Conservation (phyloP, 768 basidiomycete species). For the Hysterangium stoloniferum region DNA sequence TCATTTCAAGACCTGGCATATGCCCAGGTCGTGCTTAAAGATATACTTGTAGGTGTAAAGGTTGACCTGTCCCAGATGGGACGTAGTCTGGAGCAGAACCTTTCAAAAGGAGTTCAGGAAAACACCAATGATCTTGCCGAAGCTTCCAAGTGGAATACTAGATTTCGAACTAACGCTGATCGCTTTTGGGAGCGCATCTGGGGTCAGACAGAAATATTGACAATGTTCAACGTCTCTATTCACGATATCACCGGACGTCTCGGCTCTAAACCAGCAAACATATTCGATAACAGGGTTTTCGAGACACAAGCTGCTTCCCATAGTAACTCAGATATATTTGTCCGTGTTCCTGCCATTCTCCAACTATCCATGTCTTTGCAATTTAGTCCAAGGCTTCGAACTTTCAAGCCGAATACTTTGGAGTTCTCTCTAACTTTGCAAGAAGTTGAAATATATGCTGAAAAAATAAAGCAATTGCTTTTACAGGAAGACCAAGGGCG, state of each 20-base stretch:
- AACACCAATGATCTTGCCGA: conserved; percentile 1
- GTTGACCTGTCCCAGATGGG: conserved; percentile 49
- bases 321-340: conserved; percentile 26
- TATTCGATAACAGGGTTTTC: not conserved
- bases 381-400: conserved; percentile 52
- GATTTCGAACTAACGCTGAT: conserved; percentile 49
- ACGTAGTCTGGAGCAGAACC: conserved; percentile 14
- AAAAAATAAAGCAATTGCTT: not conserved
- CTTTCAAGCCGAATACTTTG: conserved; percentile 46
- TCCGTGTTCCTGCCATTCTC: conserved; percentile 40
- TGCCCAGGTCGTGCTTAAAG: conserved; percentile 41
- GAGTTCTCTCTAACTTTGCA: conserved; percentile 38
- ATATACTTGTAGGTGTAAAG: conserved; percentile 44
- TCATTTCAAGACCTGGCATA: conserved; percentile 45
- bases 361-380: conserved; percentile 39
- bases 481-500: not conserved
- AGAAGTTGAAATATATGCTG: conserved; percentile 26
- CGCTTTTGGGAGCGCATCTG: conserved; percentile 64
- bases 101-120: conserved; percentile 15
- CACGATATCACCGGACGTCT: not conserved
- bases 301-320: not conserved
- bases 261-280: not conserved
- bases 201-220: conserved; percentile 48
- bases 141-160: conserved; percentile 37
- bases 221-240: conserved; percentile 36